Base-by-base conservation (phyloP, 2,329 filamentous ascomycete species). In the Aspergillus fumigatiaffinis region DNA sequence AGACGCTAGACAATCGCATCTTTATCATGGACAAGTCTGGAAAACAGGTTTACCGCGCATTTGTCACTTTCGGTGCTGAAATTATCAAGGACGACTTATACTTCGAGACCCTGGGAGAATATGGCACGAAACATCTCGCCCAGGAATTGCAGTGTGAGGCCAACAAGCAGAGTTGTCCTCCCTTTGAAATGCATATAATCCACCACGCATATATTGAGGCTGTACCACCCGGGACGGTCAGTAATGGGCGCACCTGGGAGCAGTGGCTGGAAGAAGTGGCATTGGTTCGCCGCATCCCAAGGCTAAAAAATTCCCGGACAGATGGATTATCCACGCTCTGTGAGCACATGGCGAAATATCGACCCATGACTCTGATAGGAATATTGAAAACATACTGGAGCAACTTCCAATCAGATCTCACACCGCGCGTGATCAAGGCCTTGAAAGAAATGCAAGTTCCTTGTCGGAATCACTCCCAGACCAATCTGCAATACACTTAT, bases 261-360 rank as follows among this genome's bases (percentile, higher is more conserved):
- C 42, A 52, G 41, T 56, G 54, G 54, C 50, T 56, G n/a, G 26
- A 56, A 29, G 28, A 21, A 10, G 49, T 48, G 20, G 54, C 54
- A 38, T 17, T 2, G 9, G 54, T 56, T 25, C 42, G 54, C n/a
- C 49, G 54, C 10, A 26, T 56, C 17, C 54, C 54, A 28, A 56
- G 54, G 23, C 26, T 56, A 2, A 56, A 56, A 21, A n/a, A n/a
- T 20, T 41, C 14, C 14, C 26, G n/a, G 14, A 7, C 7, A 1
- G 54, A 56, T 17, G 12, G 17, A 9, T 14, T 56, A 20, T 38
- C 54, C 7, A 14, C 23, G 1, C 21, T 56, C 1, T 8, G 14
- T 1, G 10, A 21, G 28, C 20, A 49, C 4, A n/a, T 56, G 28
- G 41, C 42, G 1, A 1, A n/a, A 10, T 14, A 56, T 48, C 29